A percentile compares a stretch with the other conserved stretches of the same genome.
Evolutionary conservation across 805 yeast genomes (phyloP).

Genomic region (Yamadazyma phyllophila): DNA sequence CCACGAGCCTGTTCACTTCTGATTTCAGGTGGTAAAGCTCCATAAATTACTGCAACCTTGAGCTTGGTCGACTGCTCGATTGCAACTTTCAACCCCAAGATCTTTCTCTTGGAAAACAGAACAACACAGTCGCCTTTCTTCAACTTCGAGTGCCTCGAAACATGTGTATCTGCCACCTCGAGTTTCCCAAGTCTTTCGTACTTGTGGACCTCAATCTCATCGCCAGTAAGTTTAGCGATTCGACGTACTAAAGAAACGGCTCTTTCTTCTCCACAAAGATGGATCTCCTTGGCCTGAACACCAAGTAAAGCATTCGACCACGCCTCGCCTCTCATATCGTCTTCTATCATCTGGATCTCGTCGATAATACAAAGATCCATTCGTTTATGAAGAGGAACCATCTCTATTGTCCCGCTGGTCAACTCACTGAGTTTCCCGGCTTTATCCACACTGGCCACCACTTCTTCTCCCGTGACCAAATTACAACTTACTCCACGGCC

Average conservation of each 20-base stretch:
- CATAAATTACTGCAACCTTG: slow-evolving; percentile 87
- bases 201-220: slow-evolving; percentile 63
- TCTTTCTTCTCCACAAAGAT: slow-evolving; percentile 90
- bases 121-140: slow-evolving; percentile 85
- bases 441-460: slow-evolving; percentile 65
- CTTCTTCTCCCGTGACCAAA: slow-evolving; percentile 93
- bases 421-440: slow-evolving; percentile 72
- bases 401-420: slow-evolving; percentile 89
- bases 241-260: slow-evolving; percentile 65
- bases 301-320: slow-evolving; percentile 94
- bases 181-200: slow-evolving; percentile 78
- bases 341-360: slow-evolving; percentile 94
- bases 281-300: slow-evolving; percentile 79
- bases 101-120: slow-evolving; percentile 74
- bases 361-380: slow-evolving; percentile 90
- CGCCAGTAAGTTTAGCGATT: slow-evolving; percentile 72
- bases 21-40: slow-evolving; percentile 94
- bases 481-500: slow-evolving; percentile 69
- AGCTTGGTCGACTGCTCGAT: slow-evolving; percentile 63
- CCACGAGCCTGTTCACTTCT: slow-evolving; percentile 77
- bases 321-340: slow-evolving; percentile 78
- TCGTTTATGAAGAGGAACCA: slow-evolving; percentile 67
- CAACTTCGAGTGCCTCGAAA: slow-evolving; percentile 38
- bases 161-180: slow-evolving; percentile 43
- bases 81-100: slow-evolving; percentile 62